Percentiles rank a stretch among this genome's conserved stretches.
Conservation (phyloP, 2,329 filamentous ascomycete genomes). For the Pseudogymnoascus sp. region DNA sequence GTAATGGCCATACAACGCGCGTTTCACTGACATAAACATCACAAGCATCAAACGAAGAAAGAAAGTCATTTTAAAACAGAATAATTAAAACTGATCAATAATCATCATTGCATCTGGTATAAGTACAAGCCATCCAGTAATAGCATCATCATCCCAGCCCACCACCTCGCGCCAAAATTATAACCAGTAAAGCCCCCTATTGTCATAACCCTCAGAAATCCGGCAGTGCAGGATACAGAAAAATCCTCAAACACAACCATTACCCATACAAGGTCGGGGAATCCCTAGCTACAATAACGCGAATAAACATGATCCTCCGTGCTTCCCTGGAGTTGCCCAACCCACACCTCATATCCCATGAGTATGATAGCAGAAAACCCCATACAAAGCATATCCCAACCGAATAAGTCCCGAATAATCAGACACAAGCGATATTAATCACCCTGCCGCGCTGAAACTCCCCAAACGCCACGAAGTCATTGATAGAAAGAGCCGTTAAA, state of each 20-base stretch:
- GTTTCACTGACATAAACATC: background rate
- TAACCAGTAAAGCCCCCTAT: constrained; percentile 7
- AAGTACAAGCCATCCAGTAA: constrained; percentile 10
- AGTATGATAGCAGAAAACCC: constrained; percentile 8
- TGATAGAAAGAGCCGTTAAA: constrained; percentile 3
- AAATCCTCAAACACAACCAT: constrained; percentile 7
- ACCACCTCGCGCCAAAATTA: constrained; percentile 11
- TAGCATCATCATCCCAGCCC: constrained; percentile 9
- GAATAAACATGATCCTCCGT: constrained; percentile 8
- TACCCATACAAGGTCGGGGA: constrained; percentile 8
- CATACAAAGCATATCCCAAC: constrained; percentile 4
- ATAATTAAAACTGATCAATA: constrained; percentile 8
- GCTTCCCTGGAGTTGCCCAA: constrained; percentile 9
- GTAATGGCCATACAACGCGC: too few species aligned
- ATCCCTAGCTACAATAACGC: constrained; percentile 9
- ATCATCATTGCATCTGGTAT: constrained; percentile 12
- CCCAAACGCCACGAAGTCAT: constrained; percentile 8
- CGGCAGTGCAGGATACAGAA: background rate
- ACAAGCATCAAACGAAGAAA: background rate
- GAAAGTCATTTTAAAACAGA: background rate
- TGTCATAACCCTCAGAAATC: constrained; percentile 10
- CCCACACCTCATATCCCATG: constrained; percentile 3
- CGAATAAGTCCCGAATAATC: constrained; percentile 6
- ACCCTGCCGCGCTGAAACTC: constrained; percentile 7
- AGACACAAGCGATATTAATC: constrained; percentile 6